Conservation (phyloP, 768 basidiomycete genomes). For the Macrocybe gigantea region DNA sequence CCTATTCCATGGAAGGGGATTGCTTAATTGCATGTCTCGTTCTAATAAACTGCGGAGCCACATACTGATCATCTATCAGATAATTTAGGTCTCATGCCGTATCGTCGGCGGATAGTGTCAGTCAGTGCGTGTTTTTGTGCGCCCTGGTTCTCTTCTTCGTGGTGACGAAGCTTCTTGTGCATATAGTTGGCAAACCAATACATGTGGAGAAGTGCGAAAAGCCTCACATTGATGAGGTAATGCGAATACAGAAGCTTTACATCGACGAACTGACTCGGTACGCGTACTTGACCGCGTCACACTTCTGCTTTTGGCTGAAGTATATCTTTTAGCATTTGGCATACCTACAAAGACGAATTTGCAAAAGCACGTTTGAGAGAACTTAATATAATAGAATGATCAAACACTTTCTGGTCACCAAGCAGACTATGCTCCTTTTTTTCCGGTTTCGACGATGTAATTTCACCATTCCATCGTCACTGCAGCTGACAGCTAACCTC, state of each 20-base stretch:
- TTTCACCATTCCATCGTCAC: too few relatives aligned
- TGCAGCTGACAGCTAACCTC: too few relatives aligned
- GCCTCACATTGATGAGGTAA: constrained; percentile 78
- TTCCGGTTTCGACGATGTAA: too few relatives aligned
- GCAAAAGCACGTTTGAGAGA: constrained; percentile 78
- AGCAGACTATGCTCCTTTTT: too few relatives aligned
- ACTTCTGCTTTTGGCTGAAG: neutral
- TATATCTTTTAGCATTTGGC: constrained; percentile 70
- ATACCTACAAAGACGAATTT: constrained; percentile 92
- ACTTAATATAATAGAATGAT: constrained; percentile 70
- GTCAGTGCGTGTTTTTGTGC: constrained; percentile 65
- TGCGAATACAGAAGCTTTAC: constrained; percentile 74
- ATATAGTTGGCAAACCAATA: constrained; percentile 83
- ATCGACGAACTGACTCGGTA: constrained; percentile 90
- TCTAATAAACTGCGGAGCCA: neutral
- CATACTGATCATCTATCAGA: constrained; percentile 39
- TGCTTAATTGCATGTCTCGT: constrained; percentile 79
- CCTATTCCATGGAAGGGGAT: constrained; percentile 92
- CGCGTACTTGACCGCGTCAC: constrained; percentile 14
- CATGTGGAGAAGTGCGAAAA: constrained; percentile 70
- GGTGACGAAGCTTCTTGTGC: neutral
- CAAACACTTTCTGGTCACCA: too few relatives aligned
- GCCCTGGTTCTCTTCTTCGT: neutral
- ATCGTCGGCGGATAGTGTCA: constrained; percentile 90
- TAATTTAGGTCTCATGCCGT: constrained; percentile 93